phyloP scores from a whole-genome alignment of 345 rosid species.

The Kernera saxatilis region DNA sequence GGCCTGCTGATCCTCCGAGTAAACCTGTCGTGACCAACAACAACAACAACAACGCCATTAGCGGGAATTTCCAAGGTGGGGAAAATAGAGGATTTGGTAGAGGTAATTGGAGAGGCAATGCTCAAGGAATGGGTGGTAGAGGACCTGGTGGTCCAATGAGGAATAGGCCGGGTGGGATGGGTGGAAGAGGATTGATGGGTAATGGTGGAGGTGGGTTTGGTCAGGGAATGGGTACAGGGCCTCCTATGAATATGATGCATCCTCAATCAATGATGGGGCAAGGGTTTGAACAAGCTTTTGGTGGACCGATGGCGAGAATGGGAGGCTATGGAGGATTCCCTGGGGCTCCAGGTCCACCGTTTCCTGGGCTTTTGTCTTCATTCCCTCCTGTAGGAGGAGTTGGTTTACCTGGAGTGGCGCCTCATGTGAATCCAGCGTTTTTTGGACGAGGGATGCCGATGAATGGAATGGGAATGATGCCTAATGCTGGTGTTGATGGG shows the following conservation, averaged over 20 bases:
- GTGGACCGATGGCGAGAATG: constrained; percentile 78
- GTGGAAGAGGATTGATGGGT: constrained; percentile 61
- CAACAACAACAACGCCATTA: constrained; percentile 35
- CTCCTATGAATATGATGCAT: constrained; percentile 58
- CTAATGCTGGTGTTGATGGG: constrained; percentile 50
- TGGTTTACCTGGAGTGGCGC: constrained; percentile 79
- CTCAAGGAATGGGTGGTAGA: constrained; percentile 64
- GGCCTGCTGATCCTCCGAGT: constrained; percentile 43
- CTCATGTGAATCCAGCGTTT: constrained; percentile 84
- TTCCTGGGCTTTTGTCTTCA: constrained; percentile 56
- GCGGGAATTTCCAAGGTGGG: constrained; percentile 71
- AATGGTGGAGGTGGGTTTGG: constrained; percentile 71
- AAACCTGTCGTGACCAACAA: constrained; percentile 37
- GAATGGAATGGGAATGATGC: constrained; percentile 82
- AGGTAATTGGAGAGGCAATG: constrained; percentile 71
- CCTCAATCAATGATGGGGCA: constrained; percentile 65
- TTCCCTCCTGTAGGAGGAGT: constrained; percentile 64
- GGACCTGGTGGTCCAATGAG: constrained; percentile 74
- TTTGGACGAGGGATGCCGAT: constrained; percentile 74
- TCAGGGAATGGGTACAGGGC: constrained; percentile 55
- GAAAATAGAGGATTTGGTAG: constrained; percentile 64
- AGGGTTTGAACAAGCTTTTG: constrained; percentile 82
- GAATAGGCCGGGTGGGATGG: constrained; percentile 61
- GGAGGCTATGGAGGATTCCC: constrained; percentile 75
- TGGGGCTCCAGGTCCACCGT: constrained; percentile 62